phyloP scores from a whole-genome alignment of 1,284 basidiomycete genomes.

The Stygiomarasmius scandens region DNA sequence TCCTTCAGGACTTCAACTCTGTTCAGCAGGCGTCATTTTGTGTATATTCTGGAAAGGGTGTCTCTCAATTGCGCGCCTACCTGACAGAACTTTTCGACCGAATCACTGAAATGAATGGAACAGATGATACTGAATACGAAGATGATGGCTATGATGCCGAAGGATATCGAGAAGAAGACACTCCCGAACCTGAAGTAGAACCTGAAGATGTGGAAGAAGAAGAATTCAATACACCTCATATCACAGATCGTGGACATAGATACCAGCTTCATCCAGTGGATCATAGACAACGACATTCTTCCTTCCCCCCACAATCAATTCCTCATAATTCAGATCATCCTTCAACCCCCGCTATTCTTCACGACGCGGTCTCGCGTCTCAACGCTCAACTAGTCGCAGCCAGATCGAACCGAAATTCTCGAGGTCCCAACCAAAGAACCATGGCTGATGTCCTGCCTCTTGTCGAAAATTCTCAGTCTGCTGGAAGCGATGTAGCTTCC shows the following conservation, averaged over 20 bases:
- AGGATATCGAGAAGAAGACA: constrained; percentile 54
- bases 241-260: constrained; percentile 1
- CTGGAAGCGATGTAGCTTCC: constrained; percentile 59
- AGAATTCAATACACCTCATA: constrained; percentile 10
- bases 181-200: constrained; percentile 47
- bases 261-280: neutral
- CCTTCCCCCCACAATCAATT: constrained; percentile 26
- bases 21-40: constrained; percentile 94
- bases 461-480: constrained; percentile 61
- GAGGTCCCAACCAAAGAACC: constrained; percentile 25
- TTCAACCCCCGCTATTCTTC: constrained; percentile 30
- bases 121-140: constrained; percentile 75
- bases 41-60: constrained; percentile 94
- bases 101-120: constrained; percentile 69
- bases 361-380: neutral
- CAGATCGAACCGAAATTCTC: constrained; percentile 27
- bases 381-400: constrained; percentile 31
- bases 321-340: constrained; percentile 27
- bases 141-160: constrained; percentile 63
- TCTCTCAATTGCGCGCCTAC: constrained; percentile 81
- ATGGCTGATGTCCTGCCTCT: constrained; percentile 63
- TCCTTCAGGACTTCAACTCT: constrained; percentile 82
- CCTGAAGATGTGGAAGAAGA: constrained; percentile 44
- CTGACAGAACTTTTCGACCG: constrained; percentile 73
- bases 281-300: neutral